Evolutionary conservation across 768 basidiomycete species (phyloP).

Genomic region (Coprinellus micaceus): DNA sequence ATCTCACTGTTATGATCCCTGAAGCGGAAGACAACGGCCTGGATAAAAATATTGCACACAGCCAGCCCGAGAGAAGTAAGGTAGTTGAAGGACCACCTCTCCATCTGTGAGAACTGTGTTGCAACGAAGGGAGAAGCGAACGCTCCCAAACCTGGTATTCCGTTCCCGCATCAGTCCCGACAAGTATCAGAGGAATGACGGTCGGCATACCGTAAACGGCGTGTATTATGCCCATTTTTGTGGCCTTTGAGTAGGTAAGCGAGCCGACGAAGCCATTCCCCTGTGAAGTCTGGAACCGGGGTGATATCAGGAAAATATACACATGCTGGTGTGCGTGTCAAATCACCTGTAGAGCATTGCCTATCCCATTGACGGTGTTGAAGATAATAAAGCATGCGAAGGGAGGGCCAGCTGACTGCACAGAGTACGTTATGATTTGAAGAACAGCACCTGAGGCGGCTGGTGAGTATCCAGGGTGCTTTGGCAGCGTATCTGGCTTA

Average conservation of each 20-base stretch:
- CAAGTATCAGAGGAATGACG: neutral
- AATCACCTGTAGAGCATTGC: conserved; percentile 42
- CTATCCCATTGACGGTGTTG: conserved; percentile 40
- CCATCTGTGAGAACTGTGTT: conserved; percentile 70
- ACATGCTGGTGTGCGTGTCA: conserved; percentile 16
- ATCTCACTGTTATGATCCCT: conserved; percentile 63
- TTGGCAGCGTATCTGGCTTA: neutral
- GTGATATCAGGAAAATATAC: neutral
- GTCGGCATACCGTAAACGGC: conserved; percentile 57
- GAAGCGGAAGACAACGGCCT: conserved; percentile 62
- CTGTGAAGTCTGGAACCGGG: conserved; percentile 56
- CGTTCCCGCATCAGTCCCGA: conserved; percentile 36
- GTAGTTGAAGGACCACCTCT: conserved; percentile 76
- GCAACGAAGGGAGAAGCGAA: conserved; percentile 69
- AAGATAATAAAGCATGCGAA: conserved; percentile 60
- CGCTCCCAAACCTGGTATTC: conserved; percentile 60
- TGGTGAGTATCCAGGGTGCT: neutral
- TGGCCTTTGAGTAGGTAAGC: conserved; percentile 49
- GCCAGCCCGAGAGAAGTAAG: conserved; percentile 66
- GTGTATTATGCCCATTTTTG: conserved; percentile 69
- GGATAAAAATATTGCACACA: conserved; percentile 45
- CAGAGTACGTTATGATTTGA: conserved; percentile 51
- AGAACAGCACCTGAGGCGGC: conserved; percentile 39
- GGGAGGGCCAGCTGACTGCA: conserved; percentile 55
- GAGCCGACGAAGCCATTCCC: conserved; percentile 67